phyloP scores from a whole-genome alignment of 768 basidiomycete genomes.

The Amanita fuliginea region DNA sequence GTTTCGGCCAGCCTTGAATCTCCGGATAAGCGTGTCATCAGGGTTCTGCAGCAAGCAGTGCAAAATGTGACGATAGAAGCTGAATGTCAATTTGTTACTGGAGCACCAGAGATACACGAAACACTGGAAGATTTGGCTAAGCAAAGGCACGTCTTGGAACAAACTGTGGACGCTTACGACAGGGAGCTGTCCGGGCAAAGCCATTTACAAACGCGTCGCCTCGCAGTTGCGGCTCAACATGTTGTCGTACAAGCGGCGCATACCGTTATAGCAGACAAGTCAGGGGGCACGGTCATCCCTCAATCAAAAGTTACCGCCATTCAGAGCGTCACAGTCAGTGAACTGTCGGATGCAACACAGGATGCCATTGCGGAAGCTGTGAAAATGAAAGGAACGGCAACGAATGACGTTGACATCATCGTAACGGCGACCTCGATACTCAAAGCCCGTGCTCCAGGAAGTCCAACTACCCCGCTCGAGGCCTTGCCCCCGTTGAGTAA shows the following conservation, averaged over 20 bases:
- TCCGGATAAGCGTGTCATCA: slow-evolving; percentile 64
- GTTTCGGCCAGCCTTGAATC: slow-evolving; percentile 11
- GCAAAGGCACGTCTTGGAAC: slow-evolving; percentile 68
- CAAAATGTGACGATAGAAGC: slow-evolving; percentile 69
- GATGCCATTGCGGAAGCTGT: slow-evolving; percentile 76
- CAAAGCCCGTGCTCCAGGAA: slow-evolving; percentile 27
- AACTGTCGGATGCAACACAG: slow-evolving; percentile 42
- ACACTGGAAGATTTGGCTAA: slow-evolving; percentile 62
- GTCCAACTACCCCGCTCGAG: slow-evolving; percentile 8
- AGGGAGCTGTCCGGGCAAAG: slow-evolving; percentile 50
- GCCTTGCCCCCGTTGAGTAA: slow-evolving; percentile 1
- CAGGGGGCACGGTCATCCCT: slow-evolving; percentile 25
- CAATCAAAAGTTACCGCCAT: slow-evolving; percentile 30
- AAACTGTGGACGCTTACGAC: slow-evolving; percentile 67
- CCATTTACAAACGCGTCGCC: slow-evolving; percentile 38
- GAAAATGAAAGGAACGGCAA: slow-evolving; percentile 58
- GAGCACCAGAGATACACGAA: slow-evolving; percentile 30
- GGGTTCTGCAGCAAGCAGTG: slow-evolving; percentile 66
- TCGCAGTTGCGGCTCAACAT: slow-evolving; percentile 71
- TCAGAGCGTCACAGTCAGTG: slow-evolving; percentile 38
- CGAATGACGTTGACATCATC: slow-evolving; percentile 74
- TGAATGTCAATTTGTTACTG: slow-evolving; percentile 53
- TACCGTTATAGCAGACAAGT: slow-evolving; percentile 40
- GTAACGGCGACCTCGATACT: slow-evolving; percentile 53
- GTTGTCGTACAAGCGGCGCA: slow-evolving; percentile 78